Base-by-base conservation (phyloP, 129 eudicot species). In the Flaveria linearis region DNA sequence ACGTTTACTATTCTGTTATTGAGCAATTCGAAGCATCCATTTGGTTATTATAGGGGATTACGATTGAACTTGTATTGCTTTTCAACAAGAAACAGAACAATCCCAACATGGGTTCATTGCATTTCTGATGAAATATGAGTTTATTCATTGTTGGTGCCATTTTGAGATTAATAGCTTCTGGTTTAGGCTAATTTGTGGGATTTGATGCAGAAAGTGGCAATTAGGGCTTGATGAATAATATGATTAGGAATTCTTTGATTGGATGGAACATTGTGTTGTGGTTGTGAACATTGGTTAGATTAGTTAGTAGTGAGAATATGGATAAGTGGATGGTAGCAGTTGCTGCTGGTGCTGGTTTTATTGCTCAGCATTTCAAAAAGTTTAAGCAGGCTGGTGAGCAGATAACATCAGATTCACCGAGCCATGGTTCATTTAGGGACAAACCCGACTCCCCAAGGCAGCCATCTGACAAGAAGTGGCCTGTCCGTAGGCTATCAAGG, bases 271-370 rank as follows among this genome's bases (percentile, higher is more conserved):
- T 58, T 67, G 65, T 42, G 69, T 47, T 65, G 68, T 65, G 69
- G 71, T 71, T 71, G 73, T 75, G 61, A 68, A 74, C 72, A 45
- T 87, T 55, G 78, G 75, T 51, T 81, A 61, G 82, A 28, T 62
- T 63, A 16, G 69, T 18, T 39, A 6, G 5, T 39, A 71, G 77
- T 46, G 67, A 73, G 79, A 41, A 76, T 68, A 90, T 93, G 98
- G 98, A 93, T 88, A 71, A 64, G 61, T 93, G 96, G 98, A 73
- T 86, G 60, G 88, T 88, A 62, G 95, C 83, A 51, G 94, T 96
- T 60, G 96, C 98, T 65, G 94, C 96, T 33, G 88, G 96, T 78
- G 96, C 95, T 75, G 96, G 92, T 5, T 80, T 81, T 72, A 84
- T 92, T 63, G 96, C 92, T 49, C 88, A 90, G 79, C 92, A 86